Conservation (phyloP, 2,329 filamentous ascomycete genomes). For the Colletotrichum theobromicola region DNA sequence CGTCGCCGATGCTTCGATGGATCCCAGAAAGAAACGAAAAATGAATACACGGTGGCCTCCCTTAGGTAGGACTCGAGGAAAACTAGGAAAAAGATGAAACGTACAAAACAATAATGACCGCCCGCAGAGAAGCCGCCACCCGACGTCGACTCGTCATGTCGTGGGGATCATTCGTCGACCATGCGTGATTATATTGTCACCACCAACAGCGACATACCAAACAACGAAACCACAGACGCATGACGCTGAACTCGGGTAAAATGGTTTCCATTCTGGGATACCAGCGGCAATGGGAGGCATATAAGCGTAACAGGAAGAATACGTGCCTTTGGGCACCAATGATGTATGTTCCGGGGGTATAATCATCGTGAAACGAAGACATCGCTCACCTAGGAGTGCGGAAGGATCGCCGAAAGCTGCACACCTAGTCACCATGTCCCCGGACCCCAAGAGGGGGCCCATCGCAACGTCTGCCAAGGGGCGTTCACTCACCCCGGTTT, state of each 20-base stretch:
- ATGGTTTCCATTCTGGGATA: background rate
- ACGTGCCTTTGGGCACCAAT: background rate
- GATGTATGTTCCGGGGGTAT: background rate
- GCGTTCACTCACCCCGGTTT: slow-evolving; percentile 17
- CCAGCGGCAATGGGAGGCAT: background rate
- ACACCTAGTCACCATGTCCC: slow-evolving; percentile 14
- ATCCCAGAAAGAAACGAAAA: background rate
- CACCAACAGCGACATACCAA: background rate
- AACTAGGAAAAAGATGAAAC: background rate
- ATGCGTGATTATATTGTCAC: slow-evolving; percentile 14
- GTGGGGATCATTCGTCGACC: slow-evolving; percentile 9
- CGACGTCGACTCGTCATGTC: slow-evolving; percentile 19
- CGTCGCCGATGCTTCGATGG: slow-evolving; percentile 1
- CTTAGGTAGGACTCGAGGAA: background rate
- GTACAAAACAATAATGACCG: slow-evolving; percentile 3
- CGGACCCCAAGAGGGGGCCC: slow-evolving; percentile 11
- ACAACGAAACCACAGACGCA: background rate
- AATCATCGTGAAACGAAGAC: background rate
- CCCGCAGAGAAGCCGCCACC: slow-evolving; percentile 2
- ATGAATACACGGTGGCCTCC: background rate
- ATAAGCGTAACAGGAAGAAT: background rate
- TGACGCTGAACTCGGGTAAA: background rate
- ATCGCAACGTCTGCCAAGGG: slow-evolving; percentile 13
- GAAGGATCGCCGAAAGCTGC: slow-evolving; percentile 17
- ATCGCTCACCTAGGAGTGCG: slow-evolving; percentile 2